These are phyloP conservation scores for Phaeoacremonium minimum DNA, from an alignment of 2,329 filamentous ascomycete species.

Conservation along the genomic window DNA sequence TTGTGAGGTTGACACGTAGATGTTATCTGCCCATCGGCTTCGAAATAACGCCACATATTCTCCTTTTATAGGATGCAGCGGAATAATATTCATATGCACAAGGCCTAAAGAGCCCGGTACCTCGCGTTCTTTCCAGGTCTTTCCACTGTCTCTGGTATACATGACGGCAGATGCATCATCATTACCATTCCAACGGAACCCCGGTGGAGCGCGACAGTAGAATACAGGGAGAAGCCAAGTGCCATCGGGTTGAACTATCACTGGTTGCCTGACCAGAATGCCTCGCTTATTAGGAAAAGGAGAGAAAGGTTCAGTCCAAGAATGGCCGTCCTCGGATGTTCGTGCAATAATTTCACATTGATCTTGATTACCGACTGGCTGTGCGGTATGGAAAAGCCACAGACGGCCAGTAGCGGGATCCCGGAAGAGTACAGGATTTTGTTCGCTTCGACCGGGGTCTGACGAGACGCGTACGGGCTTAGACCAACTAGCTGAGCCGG, in stretches of 20 bases:
- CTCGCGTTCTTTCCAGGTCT: slow-evolving; percentile 31
- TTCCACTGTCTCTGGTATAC: slow-evolving; percentile 28
- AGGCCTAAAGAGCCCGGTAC: slow-evolving; percentile 30
- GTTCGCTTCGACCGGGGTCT: slow-evolving; percentile 34
- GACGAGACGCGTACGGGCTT: slow-evolving; percentile 28
- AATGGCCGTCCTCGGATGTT: slow-evolving; percentile 27
- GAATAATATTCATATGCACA: slow-evolving; percentile 38
- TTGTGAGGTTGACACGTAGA: slow-evolving; percentile 33
- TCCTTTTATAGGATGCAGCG: slow-evolving; percentile 14
- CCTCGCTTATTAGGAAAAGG: slow-evolving; percentile 28
- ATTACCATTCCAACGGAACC: slow-evolving; percentile 36
- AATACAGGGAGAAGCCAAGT: slow-evolving; percentile 37
- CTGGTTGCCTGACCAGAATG: slow-evolving; percentile 34
- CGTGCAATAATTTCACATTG: slow-evolving; percentile 30
- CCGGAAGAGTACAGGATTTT: slow-evolving; percentile 37
- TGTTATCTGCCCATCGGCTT: slow-evolving; percentile 37
- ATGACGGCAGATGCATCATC: slow-evolving; percentile 35
- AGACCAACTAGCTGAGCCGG: slow-evolving; percentile 23
- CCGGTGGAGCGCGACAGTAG: slow-evolving; percentile 32
- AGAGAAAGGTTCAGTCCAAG: slow-evolving; percentile 26
- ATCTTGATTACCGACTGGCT: slow-evolving; percentile 38
- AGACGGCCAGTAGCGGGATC: slow-evolving; percentile 25
- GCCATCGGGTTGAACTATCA: slow-evolving; percentile 27
- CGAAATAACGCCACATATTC: slow-evolving; percentile 32
- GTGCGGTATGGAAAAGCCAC: slow-evolving; percentile 39